A percentile compares a stretch with the other conserved stretches of the same genome.
These are phyloP conservation scores for Penicillium parvum DNA, from an alignment of 495 filamentous ascomycete genomes.

Conservation along the genomic window DNA sequence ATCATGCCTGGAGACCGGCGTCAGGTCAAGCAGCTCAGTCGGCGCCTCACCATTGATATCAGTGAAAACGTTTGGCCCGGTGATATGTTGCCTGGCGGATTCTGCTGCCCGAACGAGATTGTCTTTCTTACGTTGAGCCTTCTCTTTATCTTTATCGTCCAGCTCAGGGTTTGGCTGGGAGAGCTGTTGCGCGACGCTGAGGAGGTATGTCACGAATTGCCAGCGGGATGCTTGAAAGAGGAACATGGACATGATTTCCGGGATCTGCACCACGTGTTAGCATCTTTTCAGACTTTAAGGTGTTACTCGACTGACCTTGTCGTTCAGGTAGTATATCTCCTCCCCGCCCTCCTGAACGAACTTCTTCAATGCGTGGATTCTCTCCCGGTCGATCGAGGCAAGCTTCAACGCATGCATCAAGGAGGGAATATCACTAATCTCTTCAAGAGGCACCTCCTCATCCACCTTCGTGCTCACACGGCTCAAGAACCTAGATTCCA, in stretches of 20 bases:
- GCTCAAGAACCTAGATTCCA: slow-evolving; percentile 31
- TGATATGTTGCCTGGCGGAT: slow-evolving; percentile 29
- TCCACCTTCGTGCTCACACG: slow-evolving; percentile 27
- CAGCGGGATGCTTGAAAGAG: slow-evolving; percentile 85
- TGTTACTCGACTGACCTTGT: slow-evolving; percentile 41
- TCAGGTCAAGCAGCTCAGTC: slow-evolving; percentile 29
- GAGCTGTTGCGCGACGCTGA: slow-evolving; percentile 53
- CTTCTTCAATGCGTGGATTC: slow-evolving; percentile 69
- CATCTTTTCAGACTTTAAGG: neutral
- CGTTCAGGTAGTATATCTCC: slow-evolving; percentile 71
- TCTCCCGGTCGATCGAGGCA: slow-evolving; percentile 83
- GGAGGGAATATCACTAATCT: slow-evolving; percentile 61
- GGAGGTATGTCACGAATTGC: slow-evolving; percentile 66
- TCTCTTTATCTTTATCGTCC: slow-evolving; percentile 26
- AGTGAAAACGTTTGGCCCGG: slow-evolving; percentile 34
- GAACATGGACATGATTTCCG: slow-evolving; percentile 77
- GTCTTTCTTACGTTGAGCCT: slow-evolving; percentile 36
- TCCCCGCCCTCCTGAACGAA: slow-evolving; percentile 79
- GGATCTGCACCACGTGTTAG: slow-evolving; percentile 47
- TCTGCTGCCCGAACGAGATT: slow-evolving; percentile 39
- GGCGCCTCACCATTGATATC: slow-evolving; percentile 16
- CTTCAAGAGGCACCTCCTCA: slow-evolving; percentile 39
- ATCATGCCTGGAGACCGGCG: slow-evolving; percentile 24
- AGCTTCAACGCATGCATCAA: slow-evolving; percentile 61
- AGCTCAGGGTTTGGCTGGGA: slow-evolving; percentile 16